phyloP scores from a whole-genome alignment of 108 stramenopile species.

The Fragilariopsis cylindrus region DNA sequence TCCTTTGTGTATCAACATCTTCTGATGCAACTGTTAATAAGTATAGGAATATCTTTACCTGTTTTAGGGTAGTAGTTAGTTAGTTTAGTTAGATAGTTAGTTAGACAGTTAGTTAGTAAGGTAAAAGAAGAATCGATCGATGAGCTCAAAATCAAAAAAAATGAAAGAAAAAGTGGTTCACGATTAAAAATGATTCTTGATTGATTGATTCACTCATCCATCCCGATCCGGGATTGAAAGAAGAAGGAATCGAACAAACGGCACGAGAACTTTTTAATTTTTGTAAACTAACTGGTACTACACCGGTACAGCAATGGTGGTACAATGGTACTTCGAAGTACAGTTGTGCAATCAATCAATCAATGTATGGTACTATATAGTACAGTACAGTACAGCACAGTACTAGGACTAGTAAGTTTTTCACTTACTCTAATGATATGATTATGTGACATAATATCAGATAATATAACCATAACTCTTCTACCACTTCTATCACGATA shows the following conservation, averaged over 20 bases:
- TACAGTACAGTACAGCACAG: background rate
- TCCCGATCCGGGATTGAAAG: background rate
- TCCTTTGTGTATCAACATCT: slow-evolving; percentile 29
- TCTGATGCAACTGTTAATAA: slow-evolving; percentile 6
- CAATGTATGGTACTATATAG: no score
- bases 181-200: no score
- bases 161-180: background rate
- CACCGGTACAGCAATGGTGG: background rate
- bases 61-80: background rate
- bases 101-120: no score
- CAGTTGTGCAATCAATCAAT: no score
- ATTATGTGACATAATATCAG: slow-evolving; percentile 12
- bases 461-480: slow-evolving; percentile 5
- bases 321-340: background rate
- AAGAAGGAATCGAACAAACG: no score
- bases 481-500: slow-evolving; percentile 12
- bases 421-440: slow-evolving; percentile 1
- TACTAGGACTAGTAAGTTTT: background rate
- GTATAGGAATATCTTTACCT: slow-evolving; percentile 17
- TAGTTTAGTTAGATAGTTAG: no score
- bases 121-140: no score
- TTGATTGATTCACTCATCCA: no score
- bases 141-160: background rate
- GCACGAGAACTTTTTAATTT: no score
- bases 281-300: background rate